Evolutionary conservation across 306 rosid species (phyloP), one percentile per base, ranked within the genome.

Genomic region (Lagenaria siceraria): DNA sequence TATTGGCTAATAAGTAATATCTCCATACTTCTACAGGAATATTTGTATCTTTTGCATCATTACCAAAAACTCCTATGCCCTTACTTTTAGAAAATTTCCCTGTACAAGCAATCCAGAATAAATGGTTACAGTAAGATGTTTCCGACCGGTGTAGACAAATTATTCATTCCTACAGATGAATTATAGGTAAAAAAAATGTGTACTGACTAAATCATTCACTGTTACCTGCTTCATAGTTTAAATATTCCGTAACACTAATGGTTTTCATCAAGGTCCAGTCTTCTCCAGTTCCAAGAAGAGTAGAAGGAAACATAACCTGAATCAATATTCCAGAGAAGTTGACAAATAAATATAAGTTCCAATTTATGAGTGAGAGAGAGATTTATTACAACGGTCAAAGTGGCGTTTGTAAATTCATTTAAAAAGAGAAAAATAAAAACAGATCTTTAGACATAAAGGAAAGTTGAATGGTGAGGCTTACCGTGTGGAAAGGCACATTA

Each of bases 1-100:
- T 87, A 80, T 95, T 95, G 40, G 89, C 91, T 29, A 95, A 91
- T 86, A 95, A 87, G 89, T 95, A 95, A 86, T 95, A 95, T 86
- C 99, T 86, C 99, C 99, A 95, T 49, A 90, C 99, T 88, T 95
- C 99, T 66, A 88, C 96, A 11, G 97, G 97, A 83, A 95, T 90
- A 76, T 80, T 79, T 80, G 99, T 92, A 78, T 92, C 99, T 83
- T 89, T 95, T n/a, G 85, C 99, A 87, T 92, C 96, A 42, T 95
- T 95, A 72, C 99, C 97, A 83, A 95, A 95, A 65, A 92, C 97
- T 49, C 99, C 99, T 3, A 90, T 27, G 49, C 99, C 99, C 87
- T 86, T 95, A 80, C 97, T 95, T 85, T 95, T 95, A 14, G 99
- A 95, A 84, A 95, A 95, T 85, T 95, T 95, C 76, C 99, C 99